Evolutionary conservation across 352 stramenopile genomes (phyloP), one percentile per base, ranked within the genome.

Genomic region (Pythium periplocum): DNA sequence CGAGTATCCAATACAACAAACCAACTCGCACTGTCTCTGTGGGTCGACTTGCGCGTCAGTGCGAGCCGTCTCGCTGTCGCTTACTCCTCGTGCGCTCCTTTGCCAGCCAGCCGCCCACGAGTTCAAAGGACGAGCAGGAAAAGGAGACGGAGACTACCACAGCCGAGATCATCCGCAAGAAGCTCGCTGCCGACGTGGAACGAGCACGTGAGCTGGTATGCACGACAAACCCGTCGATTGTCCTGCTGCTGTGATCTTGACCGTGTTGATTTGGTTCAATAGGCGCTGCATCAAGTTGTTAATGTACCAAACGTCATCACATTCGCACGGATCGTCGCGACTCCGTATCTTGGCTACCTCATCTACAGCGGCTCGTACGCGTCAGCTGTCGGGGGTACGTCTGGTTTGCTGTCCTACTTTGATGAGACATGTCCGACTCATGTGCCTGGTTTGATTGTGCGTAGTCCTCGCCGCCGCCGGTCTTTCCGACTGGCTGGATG

Each of bases 271-370:
- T 4, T 50, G 17, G 7, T 38, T 37, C 10, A 4, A 43, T 40
- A 84, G 73, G 69, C 76, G n/a, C 64, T 81, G 53, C 77, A 86
- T 35, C 76, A 90, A 66, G 68, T 92, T 4, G 50, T 89, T 48
- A 93, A 90, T 45, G 68, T 89, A 34, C 80, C 83, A 6, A 93
- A 93, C 45, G 59, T 81, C 12, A 91, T 93, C 55, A 93, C 83
- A n/a, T 69, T 86, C 33, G 73, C 80, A 6, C 68, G 83, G 36
- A 91, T 93, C 61, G 41, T 86, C 36, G 67, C 78, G 48, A 93
- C 83, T 39, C 83, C 83, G 2, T 93, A 91, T 53, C 58, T 93
- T 12, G 74, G 75, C 33, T 78, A 86, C 56, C 59, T 91, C 46
- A 89, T 93, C 57, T 60, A 83, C 39, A 64, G 86, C 53, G 80